Base-by-base conservation (phyloP, 2,329 filamentous ascomycete genomes). In the Amesomyces nigricolor region DNA sequence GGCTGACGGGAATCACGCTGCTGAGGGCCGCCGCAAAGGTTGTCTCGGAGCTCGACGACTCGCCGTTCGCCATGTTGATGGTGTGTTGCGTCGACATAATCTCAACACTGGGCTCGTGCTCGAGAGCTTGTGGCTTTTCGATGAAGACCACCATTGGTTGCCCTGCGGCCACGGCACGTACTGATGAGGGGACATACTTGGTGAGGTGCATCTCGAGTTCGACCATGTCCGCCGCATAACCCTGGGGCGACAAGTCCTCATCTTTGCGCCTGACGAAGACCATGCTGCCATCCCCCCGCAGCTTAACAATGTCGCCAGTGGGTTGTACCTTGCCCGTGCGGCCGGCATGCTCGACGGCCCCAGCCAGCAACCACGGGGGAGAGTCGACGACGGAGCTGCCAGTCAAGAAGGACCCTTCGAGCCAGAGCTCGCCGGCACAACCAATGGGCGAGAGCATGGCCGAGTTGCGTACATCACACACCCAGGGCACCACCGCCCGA, bases 91-190 rank as follows among this genome's bases (percentile, higher is more conserved):
- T 13, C 3, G 30, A 7, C 22, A 53, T 7, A 42, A 57, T 17
- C 2, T 46, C 56, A 30, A 72, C 46, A 13, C 22, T 57, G 6
- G 65, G 14, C 11, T 39, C 64, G 46, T 65, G 64, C 11, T 64
- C 56, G 4, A 14, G 6, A n/a, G 70, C 64, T 17, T 83, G 68
- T 2, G 78, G 77, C 32, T 73, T 72, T 61, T 83, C 71, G 68
- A 85, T 79, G 17, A 77, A 67, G 10, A 74, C 64, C 5, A 66
- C n/a, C 9, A 68, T 53, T 2, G 60, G 54, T 39, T 60, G 50
- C 56, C 9, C 7, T 2, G 14, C 65, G 6, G 66, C 14, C 0
- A 64, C 62, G 5, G 66, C 68, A 42, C 64, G 65, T 38, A 62
- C 61, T 3, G 51, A 57, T 1, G 64, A 13, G 8, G 72, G 67